phyloP scores from a whole-genome alignment of 768 basidiomycete genomes.

The Mycena indigotica region DNA sequence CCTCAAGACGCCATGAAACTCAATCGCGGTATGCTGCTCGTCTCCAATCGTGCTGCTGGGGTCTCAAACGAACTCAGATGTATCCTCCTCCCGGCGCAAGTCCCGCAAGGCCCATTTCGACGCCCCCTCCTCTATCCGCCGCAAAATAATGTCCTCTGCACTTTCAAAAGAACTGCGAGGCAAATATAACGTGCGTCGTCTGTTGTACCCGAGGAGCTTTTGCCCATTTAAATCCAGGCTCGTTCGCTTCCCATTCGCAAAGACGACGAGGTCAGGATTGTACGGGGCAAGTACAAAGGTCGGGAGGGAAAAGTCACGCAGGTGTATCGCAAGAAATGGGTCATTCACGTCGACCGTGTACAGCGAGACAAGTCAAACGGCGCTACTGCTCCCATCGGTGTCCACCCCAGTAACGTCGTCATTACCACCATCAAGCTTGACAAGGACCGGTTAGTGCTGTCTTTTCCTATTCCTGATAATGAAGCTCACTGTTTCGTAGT shows the following conservation, averaged over 20 bases:
- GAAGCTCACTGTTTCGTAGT: constrained; percentile 27
- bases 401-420: constrained; percentile 96
- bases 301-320: constrained; percentile 97
- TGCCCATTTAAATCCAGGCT: constrained; percentile 46
- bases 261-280: constrained; percentile 97
- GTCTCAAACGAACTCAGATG: constrained; percentile 49
- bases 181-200: constrained; percentile 80
- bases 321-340: constrained; percentile 99
- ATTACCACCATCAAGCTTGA: constrained; percentile 91
- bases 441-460: constrained; percentile 69
- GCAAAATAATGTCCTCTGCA: constrained; percentile 97
- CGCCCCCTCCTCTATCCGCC: constrained; percentile 91
- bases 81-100: constrained; percentile 95
- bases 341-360: constrained; percentile 97
- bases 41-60: constrained; percentile 25
- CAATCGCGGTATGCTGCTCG: constrained; percentile 71
- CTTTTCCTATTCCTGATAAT: neutral
- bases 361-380: constrained; percentile 98
- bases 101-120: constrained; percentile 97
- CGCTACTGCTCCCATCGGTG: constrained; percentile 88
- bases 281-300: constrained; percentile 98
- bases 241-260: constrained; percentile 95
- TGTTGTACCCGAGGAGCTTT: neutral
- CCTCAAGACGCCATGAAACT: constrained; percentile 28
- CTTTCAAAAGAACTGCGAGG: constrained; percentile 92